Evolutionary conservation across 495 filamentous ascomycete genomes (phyloP).

Genomic region (Penicillium roqueforti): DNA sequence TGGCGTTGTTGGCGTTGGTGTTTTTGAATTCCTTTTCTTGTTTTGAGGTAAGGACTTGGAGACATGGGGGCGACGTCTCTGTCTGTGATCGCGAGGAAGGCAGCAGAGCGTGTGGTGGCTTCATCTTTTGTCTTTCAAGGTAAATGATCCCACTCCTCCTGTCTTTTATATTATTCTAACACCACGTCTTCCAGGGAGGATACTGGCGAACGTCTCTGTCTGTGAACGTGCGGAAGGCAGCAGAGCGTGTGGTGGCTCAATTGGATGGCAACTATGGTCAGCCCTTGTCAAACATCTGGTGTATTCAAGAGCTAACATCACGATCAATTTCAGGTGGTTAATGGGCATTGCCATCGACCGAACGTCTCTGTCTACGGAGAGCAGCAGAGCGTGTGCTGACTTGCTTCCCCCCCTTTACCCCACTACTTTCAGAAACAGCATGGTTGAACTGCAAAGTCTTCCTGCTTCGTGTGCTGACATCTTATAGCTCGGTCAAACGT

Average conservation of each 20-base stretch:
- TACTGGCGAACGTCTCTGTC: conserved; percentile 4
- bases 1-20: neutral
- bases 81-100: conserved; percentile 2
- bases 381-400: neutral
- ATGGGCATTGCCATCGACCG: neutral
- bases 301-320: neutral
- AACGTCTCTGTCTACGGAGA: conserved; percentile 4
- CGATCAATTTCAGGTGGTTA: neutral
- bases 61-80: neutral
- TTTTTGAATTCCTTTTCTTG: no score
- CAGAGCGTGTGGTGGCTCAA: neutral
- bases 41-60: no score
- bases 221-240: conserved; percentile 1
- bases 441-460: neutral
- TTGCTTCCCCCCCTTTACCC: neutral
- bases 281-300: neutral
- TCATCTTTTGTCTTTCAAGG: no score
- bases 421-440: neutral
- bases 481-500: neutral
- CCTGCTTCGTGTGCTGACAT: neutral
- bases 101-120: neutral
- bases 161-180: no score
- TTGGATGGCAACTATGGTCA: neutral
- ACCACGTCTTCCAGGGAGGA: no score
- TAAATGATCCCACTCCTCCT: no score